phyloP scores from a whole-genome alignment of 495 filamentous ascomycete genomes.

The Cercophora newfieldiana region DNA sequence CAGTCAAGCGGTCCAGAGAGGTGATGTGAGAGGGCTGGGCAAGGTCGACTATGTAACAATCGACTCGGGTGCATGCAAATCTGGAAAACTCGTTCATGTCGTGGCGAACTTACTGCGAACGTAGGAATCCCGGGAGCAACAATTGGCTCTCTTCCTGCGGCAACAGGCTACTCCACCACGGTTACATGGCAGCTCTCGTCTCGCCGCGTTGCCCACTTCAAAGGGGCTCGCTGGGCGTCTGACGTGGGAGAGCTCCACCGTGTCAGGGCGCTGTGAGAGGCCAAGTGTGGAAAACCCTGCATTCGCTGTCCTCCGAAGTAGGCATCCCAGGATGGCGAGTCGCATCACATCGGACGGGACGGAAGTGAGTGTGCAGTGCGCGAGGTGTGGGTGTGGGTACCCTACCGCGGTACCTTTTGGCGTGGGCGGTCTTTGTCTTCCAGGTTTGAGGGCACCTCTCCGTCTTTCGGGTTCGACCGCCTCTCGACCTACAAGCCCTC shows the following conservation, averaged over 20 bases:
- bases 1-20: no score
- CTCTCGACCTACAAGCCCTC: background rate
- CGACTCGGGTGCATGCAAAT: background rate
- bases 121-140: background rate
- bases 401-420: background rate
- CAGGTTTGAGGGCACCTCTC: background rate
- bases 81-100: background rate
- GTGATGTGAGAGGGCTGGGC: background rate
- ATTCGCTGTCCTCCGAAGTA: conserved; percentile 26
- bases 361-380: background rate
- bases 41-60: background rate
- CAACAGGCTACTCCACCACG: background rate
- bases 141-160: background rate
- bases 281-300: conserved; percentile 28
- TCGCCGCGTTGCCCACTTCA: background rate
- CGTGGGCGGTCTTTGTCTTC: conserved; percentile 2
- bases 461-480: background rate
- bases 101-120: background rate
- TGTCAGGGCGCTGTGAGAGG: background rate
- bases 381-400: background rate
- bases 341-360: background rate
- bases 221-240: background rate
- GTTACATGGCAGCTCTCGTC: background rate
- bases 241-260: background rate
- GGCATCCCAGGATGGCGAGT: conserved; percentile 14